Conservation (phyloP, 371 early-diverging fungal species). For the Entomophthora muscae region DNA sequence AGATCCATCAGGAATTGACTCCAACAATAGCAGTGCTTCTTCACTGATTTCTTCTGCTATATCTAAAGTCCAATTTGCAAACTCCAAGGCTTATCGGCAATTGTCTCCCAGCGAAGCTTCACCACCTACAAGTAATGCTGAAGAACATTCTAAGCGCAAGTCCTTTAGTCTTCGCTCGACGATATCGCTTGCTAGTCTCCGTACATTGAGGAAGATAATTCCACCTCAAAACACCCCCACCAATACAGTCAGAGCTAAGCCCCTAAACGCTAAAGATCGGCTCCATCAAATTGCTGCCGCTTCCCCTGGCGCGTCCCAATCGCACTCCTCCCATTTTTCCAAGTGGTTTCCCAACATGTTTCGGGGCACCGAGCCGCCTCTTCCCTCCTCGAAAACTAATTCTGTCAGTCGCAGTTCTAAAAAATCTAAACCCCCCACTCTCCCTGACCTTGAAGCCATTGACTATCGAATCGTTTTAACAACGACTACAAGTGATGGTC, state of each 20-base stretch:
- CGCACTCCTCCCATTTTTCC: neutral
- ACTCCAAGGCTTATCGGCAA: conserved; percentile 3
- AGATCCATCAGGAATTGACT: neutral
- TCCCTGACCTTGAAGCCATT: neutral
- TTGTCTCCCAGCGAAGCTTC: neutral
- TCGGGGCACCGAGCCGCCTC: neutral
- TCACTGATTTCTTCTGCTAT: neutral
- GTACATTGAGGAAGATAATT: neutral
- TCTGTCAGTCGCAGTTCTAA: neutral
- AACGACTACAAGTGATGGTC: no score
- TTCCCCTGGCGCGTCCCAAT: neutral
- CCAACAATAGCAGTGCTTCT: neutral
- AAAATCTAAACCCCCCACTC: neutral
- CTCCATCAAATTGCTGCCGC: neutral
- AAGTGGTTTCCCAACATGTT: conserved; percentile 6
- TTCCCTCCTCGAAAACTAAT: neutral
- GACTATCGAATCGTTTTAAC: conserved; percentile 3
- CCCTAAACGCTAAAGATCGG: conserved; percentile 7
- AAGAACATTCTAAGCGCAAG: neutral
- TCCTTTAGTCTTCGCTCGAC: neutral
- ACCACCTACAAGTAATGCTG: no score
- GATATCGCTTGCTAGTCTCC: neutral
- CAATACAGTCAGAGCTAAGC: neutral
- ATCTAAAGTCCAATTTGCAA: conserved; percentile 7
- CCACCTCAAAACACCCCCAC: neutral